phyloP scores from a whole-genome alignment of 768 basidiomycete genomes.

The Tricholoma furcatifolium region DNA sequence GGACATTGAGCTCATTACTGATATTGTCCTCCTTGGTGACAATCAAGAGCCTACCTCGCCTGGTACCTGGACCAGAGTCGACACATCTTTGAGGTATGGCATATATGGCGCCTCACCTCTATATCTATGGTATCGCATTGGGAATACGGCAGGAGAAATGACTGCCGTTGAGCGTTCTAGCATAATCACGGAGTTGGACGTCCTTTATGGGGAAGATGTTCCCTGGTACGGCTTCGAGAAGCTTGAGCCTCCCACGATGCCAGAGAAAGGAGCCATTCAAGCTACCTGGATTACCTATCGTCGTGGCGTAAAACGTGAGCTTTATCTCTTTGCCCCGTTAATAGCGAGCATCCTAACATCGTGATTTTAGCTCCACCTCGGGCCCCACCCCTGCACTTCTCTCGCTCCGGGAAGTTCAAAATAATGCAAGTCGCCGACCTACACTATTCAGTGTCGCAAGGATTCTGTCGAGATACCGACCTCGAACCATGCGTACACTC shows the following conservation, averaged over 20 bases:
- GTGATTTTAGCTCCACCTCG: slow-evolving; percentile 54
- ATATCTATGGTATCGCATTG: slow-evolving; percentile 77
- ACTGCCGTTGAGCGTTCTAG: slow-evolving; percentile 51
- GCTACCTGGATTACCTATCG: slow-evolving; percentile 68
- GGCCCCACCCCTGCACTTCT: slow-evolving; percentile 82
- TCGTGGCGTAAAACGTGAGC: slow-evolving; percentile 71
- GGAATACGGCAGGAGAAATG: slow-evolving; percentile 65
- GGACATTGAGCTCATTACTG: slow-evolving; percentile 76
- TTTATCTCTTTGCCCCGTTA: no score
- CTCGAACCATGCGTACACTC: slow-evolving; percentile 57
- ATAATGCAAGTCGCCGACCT: slow-evolving; percentile 91
- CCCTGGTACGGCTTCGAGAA: slow-evolving; percentile 89
- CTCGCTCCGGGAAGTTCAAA: slow-evolving; percentile 80
- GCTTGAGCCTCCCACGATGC: slow-evolving; percentile 58
- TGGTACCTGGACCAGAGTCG: slow-evolving; percentile 63
- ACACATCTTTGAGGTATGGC: slow-evolving; percentile 64
- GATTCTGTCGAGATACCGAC: slow-evolving; percentile 73
- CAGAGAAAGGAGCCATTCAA: slow-evolving; percentile 38
- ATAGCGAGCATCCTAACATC: slow-evolving; percentile 5
- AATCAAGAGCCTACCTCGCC: slow-evolving; percentile 46
- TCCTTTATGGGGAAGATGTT: slow-evolving; percentile 80
- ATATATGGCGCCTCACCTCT: slow-evolving; percentile 53
- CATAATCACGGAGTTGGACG: slow-evolving; percentile 89
- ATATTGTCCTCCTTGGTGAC: slow-evolving; percentile 63
- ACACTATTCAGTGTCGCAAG: slow-evolving; percentile 84